These are phyloP conservation scores for Mycena leptocephala DNA, from an alignment of 768 basidiomycete species.

Conservation along the genomic window DNA sequence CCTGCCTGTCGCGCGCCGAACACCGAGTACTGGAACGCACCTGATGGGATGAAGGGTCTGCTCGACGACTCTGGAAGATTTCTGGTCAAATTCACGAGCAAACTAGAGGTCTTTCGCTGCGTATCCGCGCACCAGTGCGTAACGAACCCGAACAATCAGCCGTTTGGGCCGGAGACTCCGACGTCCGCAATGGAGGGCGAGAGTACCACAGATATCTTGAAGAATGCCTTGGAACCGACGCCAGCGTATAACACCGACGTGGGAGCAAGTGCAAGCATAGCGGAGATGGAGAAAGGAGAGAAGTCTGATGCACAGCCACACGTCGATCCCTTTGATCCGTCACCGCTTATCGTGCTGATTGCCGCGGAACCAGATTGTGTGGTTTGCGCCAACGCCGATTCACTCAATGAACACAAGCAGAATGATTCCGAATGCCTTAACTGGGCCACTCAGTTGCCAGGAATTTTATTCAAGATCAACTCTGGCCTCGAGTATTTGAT, in stretches of 20 bases:
- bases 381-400: neutral
- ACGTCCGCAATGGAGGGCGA: constrained; percentile 4
- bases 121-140: neutral
- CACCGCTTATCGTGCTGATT: no score
- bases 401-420: neutral
- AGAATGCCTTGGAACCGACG: neutral
- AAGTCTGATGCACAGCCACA: neutral
- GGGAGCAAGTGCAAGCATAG: neutral
- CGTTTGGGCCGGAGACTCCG: neutral
- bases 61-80: neutral
- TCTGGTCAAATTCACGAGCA: neutral
- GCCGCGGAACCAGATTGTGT: neutral
- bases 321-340: no score
- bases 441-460: neutral
- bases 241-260: neutral
- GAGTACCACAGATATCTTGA: neutral
- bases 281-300: neutral
- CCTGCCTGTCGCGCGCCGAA: neutral
- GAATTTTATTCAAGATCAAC: neutral
- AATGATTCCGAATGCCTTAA: neutral
- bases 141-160: neutral
- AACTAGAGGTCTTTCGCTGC: neutral
- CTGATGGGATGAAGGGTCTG: neutral
- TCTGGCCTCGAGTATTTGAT: no score
- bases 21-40: neutral